Base-by-base conservation (phyloP, 2,329 filamentous ascomycete genomes). In the Clonostachys sp. region DNA sequence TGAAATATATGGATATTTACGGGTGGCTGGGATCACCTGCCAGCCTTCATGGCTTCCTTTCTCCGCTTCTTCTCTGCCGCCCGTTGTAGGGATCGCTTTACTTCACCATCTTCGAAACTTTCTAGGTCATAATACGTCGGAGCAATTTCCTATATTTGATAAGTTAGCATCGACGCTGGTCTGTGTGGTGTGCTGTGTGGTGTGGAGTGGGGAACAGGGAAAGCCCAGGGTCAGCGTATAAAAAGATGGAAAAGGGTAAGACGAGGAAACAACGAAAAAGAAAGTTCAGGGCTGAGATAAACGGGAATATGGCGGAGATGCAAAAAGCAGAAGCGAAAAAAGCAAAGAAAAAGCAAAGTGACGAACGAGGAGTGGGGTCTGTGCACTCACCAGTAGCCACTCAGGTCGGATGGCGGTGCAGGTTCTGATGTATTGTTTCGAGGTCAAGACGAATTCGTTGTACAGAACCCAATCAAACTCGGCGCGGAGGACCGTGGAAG, bases 401-500 rank as follows among this genome's bases (percentile, higher is more conserved):
- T 99, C 94, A 1, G 92, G 89, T 64, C 89, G 87, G 47, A 99
- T 86, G 33, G 88, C 84, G 12, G 91, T 97, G 43, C 96, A 90
- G 1, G 90, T 96, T 48, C 95, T 83, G 58, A 99, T 92, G 66
- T 96, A 99, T 72, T 97, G 95, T 80, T 99, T 96, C 46, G 88
- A 94, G 1, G 94, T 99, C 48, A 99, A 81, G 12, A 99, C 94
- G 61, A 97, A 99, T 64, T 99, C 95, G 60, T 97, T 96, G 71
- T 99, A 99, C 24, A 99, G 74, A 24, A 99, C 89, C 94, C 94
- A 99, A 56, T 99, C 94, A 56, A 86, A 89, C 50, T 96, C 91
- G 49, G 90, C 85, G 45, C 84, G 81, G 18, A 99, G 77, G 34
- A 96, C 91, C 1, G 91, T 96, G 54, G 89, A 94, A 3, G 94